phyloP scores from a whole-genome alignment of 768 basidiomycete genomes.

The Mycena haematopus region DNA sequence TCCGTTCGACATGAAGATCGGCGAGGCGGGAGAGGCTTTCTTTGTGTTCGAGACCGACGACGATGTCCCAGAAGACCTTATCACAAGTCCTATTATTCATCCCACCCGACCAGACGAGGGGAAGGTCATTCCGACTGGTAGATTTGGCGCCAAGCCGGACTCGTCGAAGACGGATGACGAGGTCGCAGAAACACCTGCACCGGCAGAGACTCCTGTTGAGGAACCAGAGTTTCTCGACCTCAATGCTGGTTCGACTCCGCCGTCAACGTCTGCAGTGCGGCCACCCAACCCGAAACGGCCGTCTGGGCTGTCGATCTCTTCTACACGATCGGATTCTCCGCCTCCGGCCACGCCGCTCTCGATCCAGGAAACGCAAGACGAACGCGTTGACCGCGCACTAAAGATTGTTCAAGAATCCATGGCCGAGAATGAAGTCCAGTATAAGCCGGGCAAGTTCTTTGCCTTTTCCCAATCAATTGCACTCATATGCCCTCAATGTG shows the following conservation, averaged over 20 bases:
- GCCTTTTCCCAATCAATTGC: background rate
- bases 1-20: constrained; percentile 98
- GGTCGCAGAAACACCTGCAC: constrained; percentile 31
- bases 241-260: constrained; percentile 50
- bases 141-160: constrained; percentile 49
- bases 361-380: constrained; percentile 45
- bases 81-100: constrained; percentile 89
- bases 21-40: constrained; percentile 98
- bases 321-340: constrained; percentile 4
- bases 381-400: constrained; percentile 58
- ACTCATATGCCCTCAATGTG: constrained; percentile 35
- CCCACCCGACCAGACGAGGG: constrained; percentile 58
- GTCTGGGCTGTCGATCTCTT: constrained; percentile 18
- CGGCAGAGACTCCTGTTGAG: constrained; percentile 32
- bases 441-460: constrained; percentile 58
- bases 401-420: constrained; percentile 47
- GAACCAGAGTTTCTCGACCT: constrained; percentile 91
- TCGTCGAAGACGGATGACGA: constrained; percentile 35
- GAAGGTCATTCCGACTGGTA: constrained; percentile 39
- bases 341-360: constrained; percentile 34
- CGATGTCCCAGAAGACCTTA: constrained; percentile 90
- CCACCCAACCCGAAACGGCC: constrained; percentile 25
- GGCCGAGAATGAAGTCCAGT: constrained; percentile 63
- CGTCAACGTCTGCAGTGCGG: constrained; percentile 6
- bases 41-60: constrained; percentile 98